Evolutionary conservation across 192 early-diverging fungal genomes (phyloP).

Genomic region (Phycomyces nitens): DNA sequence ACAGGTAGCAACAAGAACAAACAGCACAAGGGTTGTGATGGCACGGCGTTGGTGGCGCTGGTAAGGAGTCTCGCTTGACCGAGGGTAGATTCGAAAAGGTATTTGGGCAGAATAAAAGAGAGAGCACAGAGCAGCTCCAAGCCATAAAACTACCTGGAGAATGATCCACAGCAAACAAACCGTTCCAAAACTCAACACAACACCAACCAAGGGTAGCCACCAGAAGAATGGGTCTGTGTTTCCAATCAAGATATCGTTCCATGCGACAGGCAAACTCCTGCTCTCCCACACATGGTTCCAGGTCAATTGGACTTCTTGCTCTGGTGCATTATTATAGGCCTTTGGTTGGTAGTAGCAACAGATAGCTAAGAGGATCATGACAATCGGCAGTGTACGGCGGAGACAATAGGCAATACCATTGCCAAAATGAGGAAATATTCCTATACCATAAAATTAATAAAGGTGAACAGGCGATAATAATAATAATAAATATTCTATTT

Average conservation of each 20-base stretch:
- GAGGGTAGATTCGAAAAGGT: constrained; percentile 12
- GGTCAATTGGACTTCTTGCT: not conserved
- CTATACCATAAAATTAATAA: constrained; percentile 15
- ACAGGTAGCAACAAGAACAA: constrained; percentile 54
- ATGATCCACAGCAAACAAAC: constrained; percentile 20
- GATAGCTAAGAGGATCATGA: constrained; percentile 31
- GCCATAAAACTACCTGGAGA: not conserved
- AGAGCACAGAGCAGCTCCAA: not conserved
- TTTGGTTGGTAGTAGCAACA: constrained; percentile 39
- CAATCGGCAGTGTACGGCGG: constrained; percentile 28
- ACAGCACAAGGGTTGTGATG: constrained; percentile 42
- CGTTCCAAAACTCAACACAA: constrained; percentile 45
- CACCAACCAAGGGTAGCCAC: constrained; percentile 45
- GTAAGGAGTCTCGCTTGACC: constrained; percentile 26
- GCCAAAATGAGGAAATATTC: constrained; percentile 39
- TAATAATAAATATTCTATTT: not conserved
- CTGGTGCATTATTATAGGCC: not conserved
- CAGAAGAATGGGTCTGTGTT: constrained; percentile 52
- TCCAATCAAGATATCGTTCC: constrained; percentile 44
- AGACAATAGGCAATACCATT: constrained; percentile 35
- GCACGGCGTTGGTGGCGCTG: constrained; percentile 39
- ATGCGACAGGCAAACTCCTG: constrained; percentile 14
- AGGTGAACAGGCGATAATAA: not conserved
- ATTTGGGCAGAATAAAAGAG: not conserved
- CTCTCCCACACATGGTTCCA: constrained; percentile 24